Evolutionary conservation across 2,329 filamentous ascomycete genomes (phyloP), one percentile per base, ranked within the genome.

Genomic region (Microsporum ferrugineum): DNA sequence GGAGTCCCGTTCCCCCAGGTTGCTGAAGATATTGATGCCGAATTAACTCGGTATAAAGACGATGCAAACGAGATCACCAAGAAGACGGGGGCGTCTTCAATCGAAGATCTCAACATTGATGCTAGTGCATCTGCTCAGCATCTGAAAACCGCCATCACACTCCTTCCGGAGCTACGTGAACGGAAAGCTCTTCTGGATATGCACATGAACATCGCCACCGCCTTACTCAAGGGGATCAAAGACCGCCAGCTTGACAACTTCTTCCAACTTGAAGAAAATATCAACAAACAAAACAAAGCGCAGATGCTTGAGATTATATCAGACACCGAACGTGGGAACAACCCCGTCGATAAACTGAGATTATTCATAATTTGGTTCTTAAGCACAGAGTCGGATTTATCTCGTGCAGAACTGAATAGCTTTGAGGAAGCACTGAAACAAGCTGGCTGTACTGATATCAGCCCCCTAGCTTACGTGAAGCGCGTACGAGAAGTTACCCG

Each of bases 161-260:
- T 96, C 27, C 79, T 99, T 12, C 95, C 94, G 0, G 92, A 97
- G 73, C 80, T 99, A 66, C 82, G 91, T 65, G 94, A 97, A 73
- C 86, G 94, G 62, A 99, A 99, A 72, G 86, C 87, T n/a, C 83
- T 87, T 23, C 82, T 99, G 3, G 94, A 96, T 71, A 97, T 96
- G 88, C 94, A 99, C 73, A 99, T 99, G 94, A 96, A 95, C 71
- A 96, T 97, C 62, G 81, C 95, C 2, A 92, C 91, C 1, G 89
- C 89, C 0, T 72, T 88, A 7, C 75, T 87, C 61, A 84, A 86
- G 68, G 91, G 91, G 1, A 96, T 97, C 74, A 96, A 97, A 72
- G 89, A 95, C 67, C 86, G 94, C 14, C 91, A 97, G 73, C 80
- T 99, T 4, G 94, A 99, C 72, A 94, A 94, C 72, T 99, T 89